A percentile compares a stretch with the other conserved stretches of the same genome.
Conservation (phyloP, 768 basidiomycete genomes). For the Sarcodon aspratus region DNA sequence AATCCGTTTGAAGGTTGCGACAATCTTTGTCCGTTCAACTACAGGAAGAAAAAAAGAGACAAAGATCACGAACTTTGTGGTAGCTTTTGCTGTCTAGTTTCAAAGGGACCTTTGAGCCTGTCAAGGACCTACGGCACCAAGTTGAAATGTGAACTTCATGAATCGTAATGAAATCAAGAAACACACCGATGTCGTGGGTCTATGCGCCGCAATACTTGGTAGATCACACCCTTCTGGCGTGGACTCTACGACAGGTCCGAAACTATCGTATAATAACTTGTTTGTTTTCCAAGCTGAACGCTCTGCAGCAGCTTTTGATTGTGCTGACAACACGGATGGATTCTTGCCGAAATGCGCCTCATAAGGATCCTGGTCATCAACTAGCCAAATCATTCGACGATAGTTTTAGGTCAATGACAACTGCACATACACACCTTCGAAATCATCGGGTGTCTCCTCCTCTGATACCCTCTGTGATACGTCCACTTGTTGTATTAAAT, state of each 20-base stretch:
- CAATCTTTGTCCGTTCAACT: constrained; percentile 7
- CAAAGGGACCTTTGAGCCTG: constrained; percentile 44
- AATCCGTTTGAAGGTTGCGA: constrained; percentile 48
- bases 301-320: constrained; percentile 40
- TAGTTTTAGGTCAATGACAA: neutral
- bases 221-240: constrained; percentile 28
- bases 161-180: neutral
- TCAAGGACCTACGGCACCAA: constrained; percentile 35
- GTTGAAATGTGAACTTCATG: neutral
- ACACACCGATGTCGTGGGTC: neutral
- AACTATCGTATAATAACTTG: constrained; percentile 37
- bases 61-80: constrained; percentile 28
- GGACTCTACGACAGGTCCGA: constrained; percentile 45
- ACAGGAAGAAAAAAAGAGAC: neutral
- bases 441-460: constrained; percentile 10
- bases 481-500: neutral
- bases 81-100: constrained; percentile 39
- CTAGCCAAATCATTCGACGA: neutral
- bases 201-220: neutral
- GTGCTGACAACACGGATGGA: constrained; percentile 38
- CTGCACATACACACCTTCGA: constrained; percentile 9
- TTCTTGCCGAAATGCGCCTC: constrained; percentile 65
- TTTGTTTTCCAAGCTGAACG: constrained; percentile 43
- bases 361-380: constrained; percentile 33
- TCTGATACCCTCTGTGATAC: constrained; percentile 10